Evolutionary conservation across 352 stramenopile species (phyloP).

Genomic region (Saprolegnia parasitica): DNA sequence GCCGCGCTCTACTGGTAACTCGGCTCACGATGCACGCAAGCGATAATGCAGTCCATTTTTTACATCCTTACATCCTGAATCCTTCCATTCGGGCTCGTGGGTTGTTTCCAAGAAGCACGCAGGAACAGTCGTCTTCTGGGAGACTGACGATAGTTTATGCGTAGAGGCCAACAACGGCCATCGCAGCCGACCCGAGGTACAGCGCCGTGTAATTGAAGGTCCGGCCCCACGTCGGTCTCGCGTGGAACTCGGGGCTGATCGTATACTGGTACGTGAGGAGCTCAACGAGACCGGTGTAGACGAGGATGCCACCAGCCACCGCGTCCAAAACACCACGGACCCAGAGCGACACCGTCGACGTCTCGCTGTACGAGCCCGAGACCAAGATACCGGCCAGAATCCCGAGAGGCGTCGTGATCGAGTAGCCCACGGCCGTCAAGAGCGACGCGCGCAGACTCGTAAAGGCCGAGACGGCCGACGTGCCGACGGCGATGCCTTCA

Average conservation of each 20-base stretch:
- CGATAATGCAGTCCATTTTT: no score
- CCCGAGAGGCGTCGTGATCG: slow-evolving; percentile 31
- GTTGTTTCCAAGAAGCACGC: no score
- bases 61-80: no score
- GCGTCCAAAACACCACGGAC: slow-evolving; percentile 30
- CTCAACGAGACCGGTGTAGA: slow-evolving; percentile 32
- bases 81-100: no score
- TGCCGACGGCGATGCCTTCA: slow-evolving; percentile 33
- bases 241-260: slow-evolving; percentile 28
- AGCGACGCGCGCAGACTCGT: slow-evolving; percentile 13
- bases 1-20: no score
- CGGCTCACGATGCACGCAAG: no score
- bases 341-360: slow-evolving; percentile 11
- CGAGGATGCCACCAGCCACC: slow-evolving; percentile 32
- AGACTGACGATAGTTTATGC: slow-evolving; percentile 26
- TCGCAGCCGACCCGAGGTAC: slow-evolving; percentile 23
- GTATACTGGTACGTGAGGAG: slow-evolving; percentile 31
- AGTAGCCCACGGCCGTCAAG: slow-evolving; percentile 14
- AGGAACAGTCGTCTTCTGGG: no score
- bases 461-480: slow-evolving; percentile 24
- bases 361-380: slow-evolving; percentile 28
- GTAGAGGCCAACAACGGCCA: slow-evolving; percentile 32
- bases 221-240: background rate
- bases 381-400: slow-evolving; percentile 31
- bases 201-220: slow-evolving; percentile 19